A percentile compares a stretch with the other conserved stretches of the same genome.
Evolutionary conservation across 148 eudicot species (phyloP).

Genomic region (Chenopodium suecicum): DNA sequence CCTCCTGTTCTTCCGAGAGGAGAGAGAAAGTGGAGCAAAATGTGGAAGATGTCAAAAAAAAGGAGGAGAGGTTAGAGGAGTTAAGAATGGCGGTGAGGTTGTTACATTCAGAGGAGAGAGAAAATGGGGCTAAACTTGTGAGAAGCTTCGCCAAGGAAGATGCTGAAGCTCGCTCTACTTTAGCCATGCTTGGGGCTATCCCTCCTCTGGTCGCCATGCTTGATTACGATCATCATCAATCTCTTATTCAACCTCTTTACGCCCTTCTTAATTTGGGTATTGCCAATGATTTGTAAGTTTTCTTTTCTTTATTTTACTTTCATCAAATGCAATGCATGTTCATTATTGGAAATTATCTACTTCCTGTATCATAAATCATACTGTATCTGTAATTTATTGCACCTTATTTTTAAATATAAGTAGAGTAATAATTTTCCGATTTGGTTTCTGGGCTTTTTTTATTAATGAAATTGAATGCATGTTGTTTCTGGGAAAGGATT

Average conservation of each 20-base stretch:
- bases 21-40: constrained; percentile 22
- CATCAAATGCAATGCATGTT: background rate
- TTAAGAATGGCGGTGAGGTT: constrained; percentile 49
- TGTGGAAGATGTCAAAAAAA: constrained; percentile 37
- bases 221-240: constrained; percentile 19
- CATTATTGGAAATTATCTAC: background rate
- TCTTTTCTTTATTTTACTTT: background rate
- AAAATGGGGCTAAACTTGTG: constrained; percentile 50
- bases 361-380: background rate
- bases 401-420: no score
- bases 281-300: constrained; percentile 69
- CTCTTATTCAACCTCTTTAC: constrained; percentile 61
- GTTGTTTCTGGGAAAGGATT: constrained; percentile 1
- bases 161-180: constrained; percentile 51
- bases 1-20: constrained; percentile 18
- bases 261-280: constrained; percentile 88
- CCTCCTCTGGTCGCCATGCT: constrained; percentile 72
- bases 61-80: constrained; percentile 58
- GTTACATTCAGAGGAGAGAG: constrained; percentile 45
- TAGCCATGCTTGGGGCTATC: constrained; percentile 86
- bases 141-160: constrained; percentile 72
- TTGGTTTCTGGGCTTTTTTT: background rate
- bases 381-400: background rate
- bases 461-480: constrained; percentile 16
- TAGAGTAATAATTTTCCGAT: background rate